These are phyloP conservation scores for Obba rivulosa DNA, from an alignment of 768 basidiomycete species.

Conservation along the genomic window DNA sequence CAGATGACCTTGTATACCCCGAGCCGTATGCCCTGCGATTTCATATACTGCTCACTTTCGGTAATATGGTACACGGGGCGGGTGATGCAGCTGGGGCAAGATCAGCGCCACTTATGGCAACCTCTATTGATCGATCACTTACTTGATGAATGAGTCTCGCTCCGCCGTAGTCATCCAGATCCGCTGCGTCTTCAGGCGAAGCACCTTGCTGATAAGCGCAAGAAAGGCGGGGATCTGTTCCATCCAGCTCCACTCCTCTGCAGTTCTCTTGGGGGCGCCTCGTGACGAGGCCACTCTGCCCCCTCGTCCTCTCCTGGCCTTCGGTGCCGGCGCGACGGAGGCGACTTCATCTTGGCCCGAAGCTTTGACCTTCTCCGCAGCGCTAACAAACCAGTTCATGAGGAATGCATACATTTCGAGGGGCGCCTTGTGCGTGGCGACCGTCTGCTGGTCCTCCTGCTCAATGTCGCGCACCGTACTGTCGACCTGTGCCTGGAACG, in stretches of 20 bases:
- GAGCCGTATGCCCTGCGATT: slow-evolving; percentile 59
- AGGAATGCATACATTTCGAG: slow-evolving; percentile 93
- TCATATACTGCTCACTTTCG: slow-evolving; percentile 88
- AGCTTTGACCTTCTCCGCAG: slow-evolving; percentile 71
- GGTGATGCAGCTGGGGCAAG: slow-evolving; percentile 66
- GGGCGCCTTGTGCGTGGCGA: slow-evolving; percentile 59
- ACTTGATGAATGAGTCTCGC: slow-evolving; percentile 83
- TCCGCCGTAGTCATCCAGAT: slow-evolving; percentile 91
- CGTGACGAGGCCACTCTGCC: slow-evolving; percentile 46
- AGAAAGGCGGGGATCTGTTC: slow-evolving; percentile 72
- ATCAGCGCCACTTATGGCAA: neutral
- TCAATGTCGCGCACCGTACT: slow-evolving; percentile 64
- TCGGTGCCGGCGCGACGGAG: slow-evolving; percentile 39
- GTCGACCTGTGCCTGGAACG: slow-evolving; percentile 68
- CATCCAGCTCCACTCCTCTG: slow-evolving; percentile 63
- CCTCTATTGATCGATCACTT: slow-evolving; percentile 25
- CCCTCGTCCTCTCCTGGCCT: slow-evolving; percentile 53
- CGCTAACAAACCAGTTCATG: slow-evolving; percentile 83
- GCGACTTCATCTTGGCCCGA: slow-evolving; percentile 38
- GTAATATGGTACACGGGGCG: slow-evolving; percentile 83
- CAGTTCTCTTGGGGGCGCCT: slow-evolving; percentile 35
- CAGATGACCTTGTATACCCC: slow-evolving; percentile 89
- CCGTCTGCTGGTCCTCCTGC: slow-evolving; percentile 57
- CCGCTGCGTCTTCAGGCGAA: slow-evolving; percentile 63
- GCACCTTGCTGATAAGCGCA: slow-evolving; percentile 62